Evolutionary conservation across 306 rosid species (phyloP), one percentile per base, ranked within the genome.

Genomic region (Acacia acuminata): DNA sequence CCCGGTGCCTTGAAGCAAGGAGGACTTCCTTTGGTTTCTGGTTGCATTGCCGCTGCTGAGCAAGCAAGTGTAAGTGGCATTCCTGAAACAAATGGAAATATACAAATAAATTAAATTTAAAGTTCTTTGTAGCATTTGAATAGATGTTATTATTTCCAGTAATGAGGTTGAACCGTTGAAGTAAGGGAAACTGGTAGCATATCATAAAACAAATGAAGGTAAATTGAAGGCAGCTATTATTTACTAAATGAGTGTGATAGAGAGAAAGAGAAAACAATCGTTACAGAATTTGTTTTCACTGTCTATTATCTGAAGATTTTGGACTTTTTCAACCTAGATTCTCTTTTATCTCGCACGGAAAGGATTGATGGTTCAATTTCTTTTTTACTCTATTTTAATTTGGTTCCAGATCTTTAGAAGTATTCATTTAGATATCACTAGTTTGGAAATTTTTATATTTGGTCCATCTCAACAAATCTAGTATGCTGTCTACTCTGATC

Each of bases 1-100:
- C 99, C 99, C 2, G 93, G 93, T 45, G 94, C 98, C 88, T 82
- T 90, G 63, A 89, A 88, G 90, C 87, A 86, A 84, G 99, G 99
- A 79, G 99, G 98, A 81, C 81, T 86, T 79, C 97, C 98, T 25
- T 90, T 95, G 93, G 92, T 95, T 84, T 89, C 94, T 25, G 90
- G 97, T 83, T 93, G 98, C 88, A 87, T 95, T 77, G 78, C 97
- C 83, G 99, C 99, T 82, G 97, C 99, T 72, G 87, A 92, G 78
- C 95, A 87, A 85, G 97, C 98, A 84, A 87, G 86, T 79, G 99
- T 93, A 90, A 90, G 98, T 83, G 81, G 58, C 73, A 51, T 77
- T 82, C 34, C 73, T 55, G 58, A 84, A 58, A 30, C 20, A 82
- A 74, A 65, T n/a, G 66, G 74, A 75, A 27, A 77, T 55, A 27